Evolutionary conservation across 2,329 filamentous ascomycete genomes (phyloP).

Genomic region (Fusarium kyushuense): DNA sequence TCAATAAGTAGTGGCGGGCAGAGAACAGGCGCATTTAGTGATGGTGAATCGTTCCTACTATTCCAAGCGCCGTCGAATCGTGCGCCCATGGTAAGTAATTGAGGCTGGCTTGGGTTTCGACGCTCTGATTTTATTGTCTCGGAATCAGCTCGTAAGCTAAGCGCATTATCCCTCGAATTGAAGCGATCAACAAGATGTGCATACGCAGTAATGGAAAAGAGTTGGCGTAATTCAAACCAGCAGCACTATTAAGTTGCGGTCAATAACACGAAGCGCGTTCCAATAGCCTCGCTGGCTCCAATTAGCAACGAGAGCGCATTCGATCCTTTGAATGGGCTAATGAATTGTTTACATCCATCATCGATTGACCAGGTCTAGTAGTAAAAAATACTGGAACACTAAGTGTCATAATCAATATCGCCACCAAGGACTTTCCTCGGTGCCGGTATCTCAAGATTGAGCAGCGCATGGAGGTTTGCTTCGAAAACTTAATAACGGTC

Average conservation of each 20-base stretch:
- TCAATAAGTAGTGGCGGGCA: background rate
- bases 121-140: slow-evolving; percentile 34
- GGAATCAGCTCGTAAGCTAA: slow-evolving; percentile 25
- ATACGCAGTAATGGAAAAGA: slow-evolving; percentile 12
- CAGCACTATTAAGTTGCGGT: slow-evolving; percentile 9
- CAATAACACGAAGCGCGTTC: background rate
- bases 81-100: slow-evolving; percentile 13
- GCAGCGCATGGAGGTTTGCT: background rate
- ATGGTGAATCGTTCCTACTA: slow-evolving; percentile 1
- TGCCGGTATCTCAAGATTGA: background rate
- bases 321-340: background rate
- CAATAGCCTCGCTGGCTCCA: background rate
- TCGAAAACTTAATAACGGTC: background rate
- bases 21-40: slow-evolving; percentile 11
- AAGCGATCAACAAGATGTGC: slow-evolving; percentile 5
- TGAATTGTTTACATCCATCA: background rate
- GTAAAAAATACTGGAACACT: slow-evolving; percentile 31
- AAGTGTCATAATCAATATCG: slow-evolving; percentile 25
- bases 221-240: slow-evolving; percentile 21
- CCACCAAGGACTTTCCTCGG: slow-evolving; percentile 22
- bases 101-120: slow-evolving; percentile 22
- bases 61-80: slow-evolving; percentile 10
- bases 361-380: slow-evolving; percentile 1
- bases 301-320: background rate
- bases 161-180: slow-evolving; percentile 33